A percentile compares a stretch with the other conserved stretches of the same genome.
Evolutionary conservation across 2,329 filamentous ascomycete genomes (phyloP).

Genomic region (Aplosporella prunicola): DNA sequence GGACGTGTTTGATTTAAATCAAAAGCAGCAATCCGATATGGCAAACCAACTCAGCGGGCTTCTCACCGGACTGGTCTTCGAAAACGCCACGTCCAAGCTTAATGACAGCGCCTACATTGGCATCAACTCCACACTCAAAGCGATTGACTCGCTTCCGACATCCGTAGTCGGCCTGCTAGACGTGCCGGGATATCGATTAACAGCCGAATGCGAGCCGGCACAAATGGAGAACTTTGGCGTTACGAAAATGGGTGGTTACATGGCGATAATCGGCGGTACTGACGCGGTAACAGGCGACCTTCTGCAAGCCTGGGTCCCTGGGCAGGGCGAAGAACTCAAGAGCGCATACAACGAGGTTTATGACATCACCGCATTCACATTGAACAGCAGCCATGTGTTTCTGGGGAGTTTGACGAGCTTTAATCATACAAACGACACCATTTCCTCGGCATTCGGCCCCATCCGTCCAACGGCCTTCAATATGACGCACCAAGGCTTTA

Average conservation of each 20-base stretch:
- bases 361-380: neutral
- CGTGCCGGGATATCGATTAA: constrained; percentile 7
- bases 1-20: neutral
- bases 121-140: neutral
- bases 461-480: neutral
- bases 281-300: too few species aligned
- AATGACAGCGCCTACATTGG: constrained; percentile 3
- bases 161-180: constrained; percentile 1
- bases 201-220: constrained; percentile 2
- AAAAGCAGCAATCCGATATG: neutral
- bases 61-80: constrained; percentile 1
- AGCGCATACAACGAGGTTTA: neutral
- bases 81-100: neutral
- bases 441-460: neutral
- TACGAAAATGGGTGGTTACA: too few species aligned
- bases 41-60: constrained; percentile 2
- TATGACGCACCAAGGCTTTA: neutral
- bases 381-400: neutral
- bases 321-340: neutral
- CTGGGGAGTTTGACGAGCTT: neutral
- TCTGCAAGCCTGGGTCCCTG: neutral
- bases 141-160: constrained; percentile 5
- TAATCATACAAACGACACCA: neutral
- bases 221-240: too few species aligned
- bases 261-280: too few species aligned